Evolutionary conservation across 805 yeast genomes (phyloP), one percentile per base, ranked within the genome.

Genomic region (Saccharomycopsis capsularis): DNA sequence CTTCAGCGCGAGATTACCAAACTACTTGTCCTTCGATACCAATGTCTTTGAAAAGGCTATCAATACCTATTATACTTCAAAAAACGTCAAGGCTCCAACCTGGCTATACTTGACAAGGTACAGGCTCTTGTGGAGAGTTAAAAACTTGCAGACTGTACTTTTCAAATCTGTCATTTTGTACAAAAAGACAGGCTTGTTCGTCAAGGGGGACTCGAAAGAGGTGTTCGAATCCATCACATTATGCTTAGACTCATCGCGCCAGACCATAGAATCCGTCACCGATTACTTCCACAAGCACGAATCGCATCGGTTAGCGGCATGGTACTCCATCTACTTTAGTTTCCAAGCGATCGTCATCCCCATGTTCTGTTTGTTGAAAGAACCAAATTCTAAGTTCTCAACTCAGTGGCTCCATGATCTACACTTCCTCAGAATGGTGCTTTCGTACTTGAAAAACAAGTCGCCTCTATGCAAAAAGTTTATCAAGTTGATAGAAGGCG

Each of bases 301-400:
- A 55, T 27, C 55, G 51, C 35, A 34, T 4, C 37, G 51, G 4
- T 22, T 48, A 2, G 68, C 77, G 13, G 72, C 76, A 24, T 81
- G 86, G 86, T 76, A 79, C 61, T 76, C 82, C 3, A 75, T 79
- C 0, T 81, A 77, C 57, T 81, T 77, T 60, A 55, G 79, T 13
- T 79, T 80, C 63, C 85, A 81, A 59, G 84, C 85, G 1, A 73
- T 76, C 3, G 62, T 81, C 48, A 75, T 81, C 43, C 79, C 82
- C 6, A 69, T 79, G 30, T 68, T 76, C 7, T 75, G 79, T 55
- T 59, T 74, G 16, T 71, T 78, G 51, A 69, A 79, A 7, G 80
- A 77, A 47, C 74, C 78, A 4, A 57, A 58, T 3, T 71, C 78
- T 13, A 68, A 70, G 44, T 70, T 71, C 55, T 67, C 76, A 2